Percentiles rank a stretch among this genome's conserved stretches.
Conservation (phyloP, 2,329 filamentous ascomycete genomes). For the Ophiostoma ulmi region DNA sequence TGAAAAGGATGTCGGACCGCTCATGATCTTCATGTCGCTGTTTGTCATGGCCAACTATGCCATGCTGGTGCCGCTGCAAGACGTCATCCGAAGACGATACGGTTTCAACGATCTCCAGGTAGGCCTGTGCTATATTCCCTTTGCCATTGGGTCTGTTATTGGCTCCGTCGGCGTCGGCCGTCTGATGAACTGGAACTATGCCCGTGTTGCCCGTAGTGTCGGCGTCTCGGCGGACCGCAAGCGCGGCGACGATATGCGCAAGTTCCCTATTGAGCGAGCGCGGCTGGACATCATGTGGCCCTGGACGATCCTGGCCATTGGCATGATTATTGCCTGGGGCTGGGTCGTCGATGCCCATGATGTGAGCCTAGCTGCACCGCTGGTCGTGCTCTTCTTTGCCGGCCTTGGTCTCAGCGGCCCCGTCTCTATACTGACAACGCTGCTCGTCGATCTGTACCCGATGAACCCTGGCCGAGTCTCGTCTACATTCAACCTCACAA, state of each 20-base stretch:
- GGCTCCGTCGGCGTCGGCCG: slow-evolving; percentile 41
- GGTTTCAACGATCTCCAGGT: slow-evolving; percentile 38
- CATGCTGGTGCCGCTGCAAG: slow-evolving; percentile 34
- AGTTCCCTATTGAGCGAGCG: slow-evolving; percentile 38
- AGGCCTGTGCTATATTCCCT: slow-evolving; percentile 41
- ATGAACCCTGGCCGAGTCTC: slow-evolving; percentile 39
- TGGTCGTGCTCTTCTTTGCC: slow-evolving; percentile 39
- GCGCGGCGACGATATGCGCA: slow-evolving; percentile 36
- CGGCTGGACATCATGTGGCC: slow-evolving; percentile 35
- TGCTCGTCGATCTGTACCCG: slow-evolving; percentile 43
- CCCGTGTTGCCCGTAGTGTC: slow-evolving; percentile 45
- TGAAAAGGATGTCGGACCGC: slow-evolving; percentile 35
- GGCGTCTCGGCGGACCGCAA: slow-evolving; percentile 46
- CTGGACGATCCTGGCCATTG: slow-evolving; percentile 42
- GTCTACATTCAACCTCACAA: slow-evolving; percentile 40
- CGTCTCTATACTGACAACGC: slow-evolving; percentile 39
- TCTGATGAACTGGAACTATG: slow-evolving; percentile 58
- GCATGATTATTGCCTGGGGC: slow-evolving; percentile 40
- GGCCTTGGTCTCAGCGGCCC: slow-evolving; percentile 38
- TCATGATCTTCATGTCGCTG: slow-evolving; percentile 36
- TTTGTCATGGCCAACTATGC: slow-evolving; percentile 36
- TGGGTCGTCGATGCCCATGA: slow-evolving; percentile 39
- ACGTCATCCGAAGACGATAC: slow-evolving; percentile 34
- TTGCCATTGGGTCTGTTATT: slow-evolving; percentile 36
- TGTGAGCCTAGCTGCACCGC: slow-evolving; percentile 37